Base-by-base conservation (phyloP, 2,329 filamentous ascomycete genomes). In the Phyllosticta citrichinensis region DNA sequence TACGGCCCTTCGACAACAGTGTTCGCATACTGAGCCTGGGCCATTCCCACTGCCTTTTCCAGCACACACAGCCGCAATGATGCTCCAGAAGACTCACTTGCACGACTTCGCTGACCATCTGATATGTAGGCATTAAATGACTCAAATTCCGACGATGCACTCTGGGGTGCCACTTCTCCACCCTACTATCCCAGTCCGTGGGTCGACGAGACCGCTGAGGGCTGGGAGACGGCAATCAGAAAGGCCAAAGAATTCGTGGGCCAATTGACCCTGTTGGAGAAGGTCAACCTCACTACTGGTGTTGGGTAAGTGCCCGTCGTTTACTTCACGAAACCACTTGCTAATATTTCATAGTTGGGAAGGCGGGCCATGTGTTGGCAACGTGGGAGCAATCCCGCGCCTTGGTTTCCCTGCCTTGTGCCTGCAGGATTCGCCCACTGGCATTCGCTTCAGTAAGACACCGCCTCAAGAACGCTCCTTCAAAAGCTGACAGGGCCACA, bases 201-300 rank as follows among this genome's bases (percentile, higher is more conserved):
- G 90, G 87, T 87, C 76, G 83, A 88, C 64, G 87, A 89, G 19
- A 73, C 83, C 5, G 88, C 88, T 11, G 77, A 82, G 14, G 71
- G 69, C 53, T 96, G 91, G 91, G 80, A 83, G 59, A 82, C 84
- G 6, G 90, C 91, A 50, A 92, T 96, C 67, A 77, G 75, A 20
- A 86, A 88, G 73, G 92, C 92, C 1, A 84, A 83, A 66, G 83
- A 80, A 2, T 93, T 96, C 68, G 91, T 97, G 54, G 87, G 87
- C 10, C 85, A 91, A 71, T 76, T 96, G 75, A 96, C 91, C 0
- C 80, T 96, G 40, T 71, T 85, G 11, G 92, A 97, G 74, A 97
- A 96, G 77, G 91, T 97, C 74, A 97, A 97, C 73, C 73, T 99
- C 65, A 97, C 93, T 2, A 97, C 92, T 0, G 93, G 93, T 73